Evolutionary conservation across 2,329 filamentous ascomycete genomes (phyloP), one percentile per base, ranked within the genome.

Genomic region (Sporothrix schenckii): DNA sequence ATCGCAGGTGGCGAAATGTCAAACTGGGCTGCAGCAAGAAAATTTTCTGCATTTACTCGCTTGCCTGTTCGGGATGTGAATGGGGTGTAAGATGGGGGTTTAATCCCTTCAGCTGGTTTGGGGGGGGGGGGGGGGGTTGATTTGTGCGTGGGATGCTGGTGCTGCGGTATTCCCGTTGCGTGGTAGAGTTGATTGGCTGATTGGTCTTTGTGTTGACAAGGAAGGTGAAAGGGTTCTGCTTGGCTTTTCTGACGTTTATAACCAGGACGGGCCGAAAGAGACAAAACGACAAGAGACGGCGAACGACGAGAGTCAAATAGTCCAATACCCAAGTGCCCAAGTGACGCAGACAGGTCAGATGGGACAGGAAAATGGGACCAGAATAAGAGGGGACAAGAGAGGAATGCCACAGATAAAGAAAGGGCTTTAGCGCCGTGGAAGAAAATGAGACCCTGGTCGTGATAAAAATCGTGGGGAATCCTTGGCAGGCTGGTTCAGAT

Each of bases 1-100:
- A 72, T 72, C 70, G 68, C 47, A 24, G 68, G 70, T 72, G 70
- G 70, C 70, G 41, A 66, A 71, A 72, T 68, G 70, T 53, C 24
- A 53, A 60, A 27, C 58, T 71, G 60, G 66, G 30, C 47, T 67
- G 65, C 65, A 53, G 53, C n/a, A 49, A 70, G 54, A 70, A 58
- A 63, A 63, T 27, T 47, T 70, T 72, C 56, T 67, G 21, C 4
- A 30, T 63, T 56, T 69, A 65, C 54, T 72, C 65, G 68, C 68
- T 72, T 72, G 70, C 70, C 70, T 63, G 24, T 69, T 71, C 63
- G 56, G 70, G 70, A 63, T 61, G 68, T 53, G 19, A 67, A 67
- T 52, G 61, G 67, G 67, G 68, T 71, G 70, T 70, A 56, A 63
- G 56, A 65, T 52, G 44, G 53, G 68, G 52, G 34, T 54, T 54